Percentiles rank a stretch among this genome's conserved stretches.
These are phyloP conservation scores for sorghum (Sorghum bicolor) DNA, from an alignment of 176 grass and related monocot species.

Conservation along the genomic window Sorghum_bicolor_NCBIv3 NC_012873.2:61187501-61188000, in stretches of 20 bases:
- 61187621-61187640: neutral
- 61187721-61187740: neutral
- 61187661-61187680: neutral
- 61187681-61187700: neutral
- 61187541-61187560: conserved; percentile 17
- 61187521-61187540: conserved; percentile 8
- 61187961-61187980: conserved; percentile 25
- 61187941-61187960: conserved; percentile 8
- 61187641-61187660: neutral
- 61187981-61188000: conserved; percentile 6
- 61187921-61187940: neutral
- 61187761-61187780: neutral
- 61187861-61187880: no score
- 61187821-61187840: neutral
- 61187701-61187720: neutral
- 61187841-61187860: no score
- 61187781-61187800: neutral
- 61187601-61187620: neutral
- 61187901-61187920: neutral
- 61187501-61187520: conserved; percentile 8
- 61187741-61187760: neutral
- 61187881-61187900: neutral
- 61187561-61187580: conserved; percentile 22
- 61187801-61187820: no score
- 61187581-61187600: neutral